Evolutionary conservation across 1,284 basidiomycete genomes (phyloP).

Genomic region (Trichosporon sp.): DNA sequence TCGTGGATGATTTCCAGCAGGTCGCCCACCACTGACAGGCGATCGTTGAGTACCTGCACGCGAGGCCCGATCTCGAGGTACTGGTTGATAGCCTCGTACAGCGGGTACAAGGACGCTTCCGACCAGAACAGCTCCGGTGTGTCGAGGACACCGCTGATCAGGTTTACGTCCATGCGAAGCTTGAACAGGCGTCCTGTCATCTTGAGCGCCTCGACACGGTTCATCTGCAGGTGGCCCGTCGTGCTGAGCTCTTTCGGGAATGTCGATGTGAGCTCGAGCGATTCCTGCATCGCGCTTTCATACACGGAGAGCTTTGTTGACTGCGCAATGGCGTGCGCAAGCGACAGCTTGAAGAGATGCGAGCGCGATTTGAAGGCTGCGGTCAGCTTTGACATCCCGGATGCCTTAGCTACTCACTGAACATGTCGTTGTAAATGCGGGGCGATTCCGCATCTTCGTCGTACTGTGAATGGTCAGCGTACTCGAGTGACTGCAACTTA

Average conservation of each 20-base stretch:
- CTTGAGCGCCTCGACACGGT: constrained; percentile 74
- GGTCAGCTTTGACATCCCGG: constrained; percentile 48
- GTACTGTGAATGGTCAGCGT: constrained; percentile 54
- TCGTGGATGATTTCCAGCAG: constrained; percentile 89
- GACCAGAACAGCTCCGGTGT: constrained; percentile 94
- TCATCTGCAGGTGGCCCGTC: constrained; percentile 71
- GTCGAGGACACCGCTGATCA: constrained; percentile 90
- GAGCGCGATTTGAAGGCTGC: constrained; percentile 81
- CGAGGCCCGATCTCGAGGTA: constrained; percentile 88
- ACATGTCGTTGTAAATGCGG: constrained; percentile 64
- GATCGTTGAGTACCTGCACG: constrained; percentile 83
- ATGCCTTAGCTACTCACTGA: constrained; percentile 33
- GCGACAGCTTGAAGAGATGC: constrained; percentile 66
- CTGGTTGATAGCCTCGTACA: constrained; percentile 89
- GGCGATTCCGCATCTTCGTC: constrained; percentile 78
- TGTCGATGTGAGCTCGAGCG: constrained; percentile 70
- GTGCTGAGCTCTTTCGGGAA: constrained; percentile 80
- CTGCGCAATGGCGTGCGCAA: constrained; percentile 90
- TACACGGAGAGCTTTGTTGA: constrained; percentile 86
- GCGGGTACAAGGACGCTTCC: constrained; percentile 77
- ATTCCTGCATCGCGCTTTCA: constrained; percentile 71
- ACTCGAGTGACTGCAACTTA: constrained; percentile 45
- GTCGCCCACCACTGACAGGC: constrained; percentile 78
- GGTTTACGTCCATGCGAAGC: constrained; percentile 79
- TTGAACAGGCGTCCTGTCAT: constrained; percentile 85